Base-by-base conservation (phyloP, 495 filamentous ascomycete genomes). In the Endocarpon pusillum region DNA sequence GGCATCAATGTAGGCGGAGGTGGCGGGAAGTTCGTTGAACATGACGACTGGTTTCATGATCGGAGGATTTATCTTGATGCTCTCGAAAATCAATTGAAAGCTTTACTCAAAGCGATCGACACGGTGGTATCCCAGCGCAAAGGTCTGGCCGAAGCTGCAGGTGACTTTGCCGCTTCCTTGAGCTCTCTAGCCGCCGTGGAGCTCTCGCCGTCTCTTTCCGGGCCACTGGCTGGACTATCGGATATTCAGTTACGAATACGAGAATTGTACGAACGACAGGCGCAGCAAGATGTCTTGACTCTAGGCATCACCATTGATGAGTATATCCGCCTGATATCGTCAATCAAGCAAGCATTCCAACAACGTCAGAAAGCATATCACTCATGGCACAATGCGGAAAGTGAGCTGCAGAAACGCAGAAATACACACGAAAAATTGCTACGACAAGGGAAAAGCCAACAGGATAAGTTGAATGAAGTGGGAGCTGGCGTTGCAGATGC, bases 21-120 rank as follows among this genome's bases (percentile, higher is more conserved):
- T 37, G 69, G 75, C 20, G 62, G 61, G 33, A 97, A 97, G 53
- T 97, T 96, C 57, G 77, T 96, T 26, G 89, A 97, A 51, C 91
- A 93, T 45, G 89, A 97, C 57, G 89, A 97, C 55, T 97, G 86
- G 87, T 96, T 96, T 63, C 91, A 94, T 47, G 91, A 97, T 41
- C 84, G 91, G 28, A 78, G 73, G 45, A 66, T 94, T 33, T 96
- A 96, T 45, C 71, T 97, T 12, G 89, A 96, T 52, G 85, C 86
- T 10, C 64, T 97, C 19, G 89, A 97, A 56, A 85, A 75, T 42
- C 91, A 97, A 52, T 69, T 97, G 36, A 94, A 93, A 57, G 79
- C 81, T 2, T 70, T 96, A 3, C 68, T 92, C 44, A 96, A 94
- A 54, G 78, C 84, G 6, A 85, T 93, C 54, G 89, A 97, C 44